Conservation (phyloP, 2,329 filamentous ascomycete genomes). For the Fusarium sp. region DNA sequence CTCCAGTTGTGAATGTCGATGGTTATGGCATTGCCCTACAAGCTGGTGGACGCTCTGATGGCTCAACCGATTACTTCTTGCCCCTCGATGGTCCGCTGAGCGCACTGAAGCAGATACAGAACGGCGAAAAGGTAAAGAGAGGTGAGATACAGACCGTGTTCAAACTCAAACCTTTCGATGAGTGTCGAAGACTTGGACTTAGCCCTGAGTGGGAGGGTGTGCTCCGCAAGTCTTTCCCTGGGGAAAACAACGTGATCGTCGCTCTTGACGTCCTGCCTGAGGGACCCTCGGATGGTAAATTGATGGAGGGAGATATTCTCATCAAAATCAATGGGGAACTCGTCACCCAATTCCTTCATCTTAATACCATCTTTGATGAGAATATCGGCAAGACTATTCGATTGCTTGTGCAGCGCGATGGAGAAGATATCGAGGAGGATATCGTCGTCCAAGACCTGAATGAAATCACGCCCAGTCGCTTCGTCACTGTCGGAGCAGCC, state of each 20-base stretch:
- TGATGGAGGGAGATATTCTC: conserved; percentile 91
- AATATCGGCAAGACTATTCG: conserved; percentile 82
- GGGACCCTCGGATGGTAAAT: conserved; percentile 84
- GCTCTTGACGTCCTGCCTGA: conserved; percentile 93
- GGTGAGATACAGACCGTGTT: conserved; percentile 98
- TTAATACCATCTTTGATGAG: conserved; percentile 90
- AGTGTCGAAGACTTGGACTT: conserved; percentile 90
- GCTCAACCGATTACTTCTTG: conserved; percentile 96
- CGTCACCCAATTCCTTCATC: conserved; percentile 88
- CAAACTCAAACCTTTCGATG: conserved; percentile 95
- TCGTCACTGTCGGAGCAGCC: conserved; percentile 91
- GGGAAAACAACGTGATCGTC: conserved; percentile 95
- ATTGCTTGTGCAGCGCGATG: conserved; percentile 87
- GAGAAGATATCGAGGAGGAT: conserved; percentile 86
- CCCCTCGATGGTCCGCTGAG: conserved; percentile 90
- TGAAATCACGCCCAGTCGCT: conserved; percentile 93
- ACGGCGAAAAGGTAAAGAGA: conserved; percentile 79
- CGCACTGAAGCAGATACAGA: conserved; percentile 86
- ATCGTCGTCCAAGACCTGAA: conserved; percentile 90
- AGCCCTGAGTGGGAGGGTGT: conserved; percentile 87
- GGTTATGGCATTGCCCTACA: conserved; percentile 84
- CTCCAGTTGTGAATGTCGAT: conserved; percentile 95
- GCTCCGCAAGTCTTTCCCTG: conserved; percentile 84
- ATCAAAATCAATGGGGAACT: conserved; percentile 94
- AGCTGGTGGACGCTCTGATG: conserved; percentile 92